Base-by-base conservation (phyloP, 108 stramenopile species). In the Cyclotella cryptica region DNA sequence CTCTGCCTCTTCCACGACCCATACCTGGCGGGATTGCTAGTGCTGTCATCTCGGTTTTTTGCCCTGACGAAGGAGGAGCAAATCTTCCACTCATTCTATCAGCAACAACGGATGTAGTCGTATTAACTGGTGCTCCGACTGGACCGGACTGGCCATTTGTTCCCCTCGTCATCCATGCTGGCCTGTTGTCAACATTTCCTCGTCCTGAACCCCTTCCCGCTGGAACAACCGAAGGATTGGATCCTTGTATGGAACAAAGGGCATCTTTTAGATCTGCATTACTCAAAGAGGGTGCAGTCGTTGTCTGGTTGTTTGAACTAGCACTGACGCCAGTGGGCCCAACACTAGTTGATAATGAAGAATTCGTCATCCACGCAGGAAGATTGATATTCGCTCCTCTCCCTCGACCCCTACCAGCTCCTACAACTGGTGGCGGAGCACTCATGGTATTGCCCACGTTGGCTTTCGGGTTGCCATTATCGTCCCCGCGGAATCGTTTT, bases 311-410 rank as follows among this genome's bases (percentile, higher is more conserved):
- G 49, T 3, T 51, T 19, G 49, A 51, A 51, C 19, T 35, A 5
- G 35, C 2, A 35, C 35, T 35, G 6, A 6, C 35, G 2, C 6
- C 35, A 35, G 35, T 35, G 35, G 35, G 35, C 35, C 35, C 6
- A 6, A 6, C 35, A 35, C 35, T 35, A 6, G n/a, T 8, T 3
- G 49, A 51, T 51, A 51, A 51, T 51, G 49, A 17, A 17, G 49
- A 19, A 58, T 58, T 28, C 27, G 57, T 28, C 57, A 58, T 58
- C 57, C 57, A 58, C 2, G 57, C 57, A 27, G 57, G 57, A 51
- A 51, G 49, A 51, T 68, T 68, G 26, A 68, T 5, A 39, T 68
- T 30, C 5, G 46, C 65, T 46, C 65, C 67, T 68, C 67, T 52
- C 8, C 67, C 67, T 8, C 67, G 9, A 42, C 67, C 67, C 11